Base-by-base conservation (phyloP, 495 filamentous ascomycete genomes). In the Cenococcum geophilum region DNA sequence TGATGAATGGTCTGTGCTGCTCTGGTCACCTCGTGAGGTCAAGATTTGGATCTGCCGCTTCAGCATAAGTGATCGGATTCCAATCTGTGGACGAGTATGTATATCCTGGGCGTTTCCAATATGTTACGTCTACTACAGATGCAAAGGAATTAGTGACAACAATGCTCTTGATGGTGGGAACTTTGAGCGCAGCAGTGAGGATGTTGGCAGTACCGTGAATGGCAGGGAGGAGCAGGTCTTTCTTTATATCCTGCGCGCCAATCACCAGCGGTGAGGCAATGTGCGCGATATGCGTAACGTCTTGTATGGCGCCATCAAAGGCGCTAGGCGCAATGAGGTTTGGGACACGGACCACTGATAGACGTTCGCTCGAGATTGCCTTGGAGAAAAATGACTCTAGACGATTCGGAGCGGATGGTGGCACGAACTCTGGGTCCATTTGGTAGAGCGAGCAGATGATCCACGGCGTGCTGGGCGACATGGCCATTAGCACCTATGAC, bases 201-300 rank as follows among this genome's bases (percentile, higher is more conserved):
- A 52, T 23, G 18, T 23, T 32, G 49, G 49, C 25, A 16, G 49
- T 52, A 20, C 49, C 49, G 49, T 23, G 21, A 16, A 52, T 52
- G 23, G 49, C 49, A 16, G 49, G 49, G 1, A 27, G 2, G 20
- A 52, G 49, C 6, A 52, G 49, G 22, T 52, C 49, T 9, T 32
- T 23, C 23, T 25, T 1, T 16, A 27, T 32, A 23, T 52, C 49
- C 6, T 23, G 21, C 20, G 25, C 49, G 12, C 21, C 14, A 23
- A 52, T 52, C 4, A 23, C 23, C 5, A 52, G 22, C 4, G 49
- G 49, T 18, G 49, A 52, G 49, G 49, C 49, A 23, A 52, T 27
- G 23, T 52, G 49, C 4, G 20, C 49, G 22, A 52, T 22, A 23
- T 52, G 49, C 21, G 49, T 52, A 23, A 52, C 49, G 49, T 25